Evolutionary conservation across 257 asterid species (phyloP).

Genomic region (Solanum neorickii): DNA sequence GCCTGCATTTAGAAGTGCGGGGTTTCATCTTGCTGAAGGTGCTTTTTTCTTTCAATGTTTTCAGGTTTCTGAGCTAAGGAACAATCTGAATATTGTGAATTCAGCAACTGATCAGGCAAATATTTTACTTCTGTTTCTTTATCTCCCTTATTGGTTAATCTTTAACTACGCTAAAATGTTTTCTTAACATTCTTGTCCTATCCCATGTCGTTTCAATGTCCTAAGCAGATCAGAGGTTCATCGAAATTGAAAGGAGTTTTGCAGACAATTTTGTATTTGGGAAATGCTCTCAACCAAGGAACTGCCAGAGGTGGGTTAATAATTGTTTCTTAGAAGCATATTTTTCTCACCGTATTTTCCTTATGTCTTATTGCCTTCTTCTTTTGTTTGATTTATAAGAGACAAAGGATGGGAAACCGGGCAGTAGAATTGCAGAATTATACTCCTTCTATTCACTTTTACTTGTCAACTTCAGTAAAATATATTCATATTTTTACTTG

Average conservation of each 20-base stretch:
- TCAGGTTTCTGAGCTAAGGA: constrained; percentile 59
- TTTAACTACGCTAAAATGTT: neutral
- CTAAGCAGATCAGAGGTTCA: constrained; percentile 63
- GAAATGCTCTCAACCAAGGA: constrained; percentile 87
- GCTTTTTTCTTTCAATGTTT: neutral
- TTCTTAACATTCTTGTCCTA: neutral
- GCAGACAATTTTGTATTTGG: constrained; percentile 73
- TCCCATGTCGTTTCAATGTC: neutral
- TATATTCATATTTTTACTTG: neutral
- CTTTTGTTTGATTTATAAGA: neutral
- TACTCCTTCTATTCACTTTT: neutral
- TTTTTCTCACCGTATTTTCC: neutral
- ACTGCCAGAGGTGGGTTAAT: constrained; percentile 67
- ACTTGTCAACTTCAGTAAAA: neutral
- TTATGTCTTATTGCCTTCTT: neutral
- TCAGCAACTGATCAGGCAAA: constrained; percentile 74
- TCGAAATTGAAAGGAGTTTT: constrained; percentile 71
- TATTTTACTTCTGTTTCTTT: neutral
- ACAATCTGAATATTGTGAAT: constrained; percentile 43
- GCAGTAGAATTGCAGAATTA: neutral
- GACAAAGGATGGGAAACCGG: neutral
- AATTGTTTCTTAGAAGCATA: neutral
- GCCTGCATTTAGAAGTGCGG: neutral
- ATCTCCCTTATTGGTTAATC: neutral
- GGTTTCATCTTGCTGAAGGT: neutral